Conservation (phyloP, 108 stramenopile genomes). For the Chaetoceros muelleri region DNA sequence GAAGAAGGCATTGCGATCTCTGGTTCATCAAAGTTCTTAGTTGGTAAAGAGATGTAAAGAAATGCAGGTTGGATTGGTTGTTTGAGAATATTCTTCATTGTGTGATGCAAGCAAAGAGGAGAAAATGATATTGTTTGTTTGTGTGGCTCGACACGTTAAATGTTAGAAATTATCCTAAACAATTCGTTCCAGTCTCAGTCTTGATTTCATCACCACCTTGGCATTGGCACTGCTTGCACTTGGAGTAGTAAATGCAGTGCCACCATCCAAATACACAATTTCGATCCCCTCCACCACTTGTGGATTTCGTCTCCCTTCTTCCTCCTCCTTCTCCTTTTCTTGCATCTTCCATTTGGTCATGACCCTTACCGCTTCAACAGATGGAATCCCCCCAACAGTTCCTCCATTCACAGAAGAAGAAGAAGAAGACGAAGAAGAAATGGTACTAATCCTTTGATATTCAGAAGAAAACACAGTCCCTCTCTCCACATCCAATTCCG, state of each 20-base stretch:
- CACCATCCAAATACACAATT: conserved; percentile 50
- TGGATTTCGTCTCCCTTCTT: neutral
- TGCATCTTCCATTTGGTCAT: conserved; percentile 62
- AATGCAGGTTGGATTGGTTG: too few species aligned
- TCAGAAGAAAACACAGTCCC: conserved; percentile 43
- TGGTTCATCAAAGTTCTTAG: conserved; percentile 23
- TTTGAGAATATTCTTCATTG: too few species aligned
- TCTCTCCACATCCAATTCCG: conserved; percentile 29
- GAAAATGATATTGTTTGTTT: too few species aligned
- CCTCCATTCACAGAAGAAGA: conserved; percentile 6
- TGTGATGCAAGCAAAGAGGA: too few species aligned
- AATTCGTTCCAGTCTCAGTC: too few species aligned
- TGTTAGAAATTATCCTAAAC: too few species aligned
- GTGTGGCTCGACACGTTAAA: too few species aligned
- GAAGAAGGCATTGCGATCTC: conserved; percentile 70
- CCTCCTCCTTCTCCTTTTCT: conserved; percentile 7
- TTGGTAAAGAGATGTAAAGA: neutral
- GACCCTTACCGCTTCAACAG: conserved; percentile 45
- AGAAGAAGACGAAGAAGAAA: conserved; percentile 12
- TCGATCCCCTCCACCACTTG: conserved; percentile 55
- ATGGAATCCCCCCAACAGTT: conserved; percentile 57
- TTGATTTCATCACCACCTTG: too few species aligned
- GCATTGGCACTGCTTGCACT: too few species aligned
- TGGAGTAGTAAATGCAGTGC: too few species aligned
- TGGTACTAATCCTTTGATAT: conserved; percentile 52